Evolutionary conservation across 1,284 basidiomycete species (phyloP).

Genomic region (Pseudozyma hubeiensis): DNA sequence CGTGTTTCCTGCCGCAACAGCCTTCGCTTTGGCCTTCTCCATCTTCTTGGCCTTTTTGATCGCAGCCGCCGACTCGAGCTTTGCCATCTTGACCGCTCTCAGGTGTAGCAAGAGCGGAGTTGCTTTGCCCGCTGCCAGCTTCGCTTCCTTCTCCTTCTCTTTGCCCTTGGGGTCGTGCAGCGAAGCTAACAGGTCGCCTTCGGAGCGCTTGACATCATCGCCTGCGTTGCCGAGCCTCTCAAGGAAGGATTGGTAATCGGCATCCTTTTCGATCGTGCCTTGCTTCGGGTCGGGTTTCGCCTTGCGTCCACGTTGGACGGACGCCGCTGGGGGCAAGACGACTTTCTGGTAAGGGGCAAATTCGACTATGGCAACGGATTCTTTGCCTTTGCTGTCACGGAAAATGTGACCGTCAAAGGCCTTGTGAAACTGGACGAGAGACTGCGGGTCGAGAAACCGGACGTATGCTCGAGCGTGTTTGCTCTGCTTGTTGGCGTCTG

Average conservation of each 20-base stretch:
- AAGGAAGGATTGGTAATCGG: conserved; percentile 45
- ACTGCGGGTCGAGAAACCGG: conserved; percentile 81
- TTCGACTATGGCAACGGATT: conserved; percentile 88
- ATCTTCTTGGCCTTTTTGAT: conserved; percentile 38
- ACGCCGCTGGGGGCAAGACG: conserved; percentile 58
- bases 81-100: conserved; percentile 41
- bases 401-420: conserved; percentile 93
- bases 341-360: conserved; percentile 92
- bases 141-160: conserved; percentile 24
- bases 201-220: conserved; percentile 35
- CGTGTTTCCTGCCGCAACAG: not conserved
- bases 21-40: conserved; percentile 16
- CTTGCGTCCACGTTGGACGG: conserved; percentile 68
- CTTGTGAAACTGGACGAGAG: conserved; percentile 80
- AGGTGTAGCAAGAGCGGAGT: conserved; percentile 62
- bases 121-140: conserved; percentile 25
- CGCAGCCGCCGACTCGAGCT: conserved; percentile 30
- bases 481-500: conserved; percentile 48
- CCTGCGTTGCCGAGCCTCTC: conserved; percentile 30
- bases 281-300: conserved; percentile 78
- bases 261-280: conserved; percentile 78
- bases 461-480: conserved; percentile 85
- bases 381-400: conserved; percentile 88
- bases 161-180: conserved; percentile 21
- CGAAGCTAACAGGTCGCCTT: conserved; percentile 49